Evolutionary conservation across 2,329 filamentous ascomycete species (phyloP).

Genomic region (Epichloe gansuensis): DNA sequence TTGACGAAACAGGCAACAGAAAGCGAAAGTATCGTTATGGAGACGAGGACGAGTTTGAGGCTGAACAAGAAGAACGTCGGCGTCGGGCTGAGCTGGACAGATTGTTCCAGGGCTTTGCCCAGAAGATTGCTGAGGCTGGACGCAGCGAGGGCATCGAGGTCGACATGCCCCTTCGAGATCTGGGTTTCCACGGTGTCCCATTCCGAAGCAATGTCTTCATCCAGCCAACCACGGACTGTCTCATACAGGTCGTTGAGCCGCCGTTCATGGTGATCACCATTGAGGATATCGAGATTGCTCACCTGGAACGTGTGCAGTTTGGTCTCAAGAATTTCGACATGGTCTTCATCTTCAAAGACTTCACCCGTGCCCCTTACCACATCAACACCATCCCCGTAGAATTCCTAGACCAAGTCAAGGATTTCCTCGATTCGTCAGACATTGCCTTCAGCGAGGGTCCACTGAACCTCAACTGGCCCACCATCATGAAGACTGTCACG

Average conservation of each 20-base stretch:
- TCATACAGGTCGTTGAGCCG: slow-evolving; percentile 93
- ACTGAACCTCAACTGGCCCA: slow-evolving; percentile 95
- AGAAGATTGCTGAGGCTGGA: slow-evolving; percentile 94
- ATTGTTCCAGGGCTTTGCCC: slow-evolving; percentile 89
- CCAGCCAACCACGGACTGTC: slow-evolving; percentile 89
- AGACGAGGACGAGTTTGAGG: slow-evolving; percentile 97
- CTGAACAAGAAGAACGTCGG: slow-evolving; percentile 91
- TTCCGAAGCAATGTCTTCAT: slow-evolving; percentile 92
- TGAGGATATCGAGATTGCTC: slow-evolving; percentile 90
- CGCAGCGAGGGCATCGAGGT: slow-evolving; percentile 85
- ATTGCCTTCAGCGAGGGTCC: slow-evolving; percentile 91
- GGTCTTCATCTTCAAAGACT: slow-evolving; percentile 97
- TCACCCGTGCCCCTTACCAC: slow-evolving; percentile 77
- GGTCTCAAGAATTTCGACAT: slow-evolving; percentile 98
- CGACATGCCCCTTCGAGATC: slow-evolving; percentile 91
- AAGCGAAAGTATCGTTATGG: slow-evolving; percentile 97
- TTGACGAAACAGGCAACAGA: slow-evolving; percentile 95
- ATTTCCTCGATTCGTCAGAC: slow-evolving; percentile 92
- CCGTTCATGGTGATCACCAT: slow-evolving; percentile 94
- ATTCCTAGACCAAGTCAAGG: slow-evolving; percentile 86
- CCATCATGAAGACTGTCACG: slow-evolving; percentile 98
- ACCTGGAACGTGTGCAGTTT: slow-evolving; percentile 91
- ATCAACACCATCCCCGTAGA: slow-evolving; percentile 98
- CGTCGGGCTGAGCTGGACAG: slow-evolving; percentile 86
- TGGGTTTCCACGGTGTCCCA: slow-evolving; percentile 93